A percentile compares a stretch with the other conserved stretches of the same genome.
Evolutionary conservation across 176 grass and related monocot species (phyloP).

Genomic region (Cymbopogon citratus): DNA sequence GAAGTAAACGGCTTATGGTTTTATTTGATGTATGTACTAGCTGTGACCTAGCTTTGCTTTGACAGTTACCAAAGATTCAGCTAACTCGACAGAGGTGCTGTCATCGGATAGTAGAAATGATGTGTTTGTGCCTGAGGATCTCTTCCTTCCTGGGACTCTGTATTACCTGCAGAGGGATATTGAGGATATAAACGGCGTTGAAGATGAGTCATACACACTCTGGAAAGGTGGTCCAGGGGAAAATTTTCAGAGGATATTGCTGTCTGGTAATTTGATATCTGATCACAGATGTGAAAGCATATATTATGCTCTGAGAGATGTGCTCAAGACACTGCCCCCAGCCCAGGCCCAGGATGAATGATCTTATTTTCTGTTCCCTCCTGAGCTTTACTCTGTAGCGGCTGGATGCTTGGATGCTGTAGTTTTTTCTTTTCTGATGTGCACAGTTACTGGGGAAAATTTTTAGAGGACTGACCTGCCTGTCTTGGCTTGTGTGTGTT

Average conservation of each 20-base stretch:
- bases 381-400: neutral
- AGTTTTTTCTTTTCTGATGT: neutral
- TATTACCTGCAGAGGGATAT: slow-evolving; percentile 75
- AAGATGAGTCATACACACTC: slow-evolving; percentile 60
- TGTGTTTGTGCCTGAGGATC: slow-evolving; percentile 53
- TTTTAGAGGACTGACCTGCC: neutral
- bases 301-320: slow-evolving; percentile 70
- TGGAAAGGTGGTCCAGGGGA: slow-evolving; percentile 75
- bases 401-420: neutral
- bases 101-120: slow-evolving; percentile 11
- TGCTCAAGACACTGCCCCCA: slow-evolving; percentile 57
- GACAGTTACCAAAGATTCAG: slow-evolving; percentile 32
- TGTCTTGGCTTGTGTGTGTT: neutral
- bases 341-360: slow-evolving; percentile 9
- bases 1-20: neutral
- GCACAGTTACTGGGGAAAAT: neutral
- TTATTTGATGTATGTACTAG: neutral
- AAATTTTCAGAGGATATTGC: slow-evolving; percentile 75
- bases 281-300: slow-evolving; percentile 90
- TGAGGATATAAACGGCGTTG: slow-evolving; percentile 25
- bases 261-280: slow-evolving; percentile 79
- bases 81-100: neutral
- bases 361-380: neutral
- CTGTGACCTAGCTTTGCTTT: slow-evolving; percentile 15
- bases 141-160: slow-evolving; percentile 66